Conservation (phyloP, 1,284 basidiomycete species). For the Neonothopanus nambi region DNA sequence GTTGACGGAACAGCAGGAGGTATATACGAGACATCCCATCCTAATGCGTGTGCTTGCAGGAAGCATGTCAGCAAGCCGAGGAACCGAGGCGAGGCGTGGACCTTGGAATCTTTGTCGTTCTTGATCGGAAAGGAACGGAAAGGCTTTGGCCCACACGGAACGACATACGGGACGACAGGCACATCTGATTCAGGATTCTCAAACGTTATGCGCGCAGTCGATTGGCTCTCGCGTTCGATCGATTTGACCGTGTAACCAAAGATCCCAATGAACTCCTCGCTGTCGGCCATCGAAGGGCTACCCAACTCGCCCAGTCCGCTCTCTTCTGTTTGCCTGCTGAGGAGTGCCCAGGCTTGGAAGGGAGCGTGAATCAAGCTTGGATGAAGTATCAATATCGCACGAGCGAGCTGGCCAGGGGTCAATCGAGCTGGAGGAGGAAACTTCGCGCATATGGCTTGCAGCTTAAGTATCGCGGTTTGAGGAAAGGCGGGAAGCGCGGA, state of each 20-base stretch:
- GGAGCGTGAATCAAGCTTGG: conserved; percentile 54
- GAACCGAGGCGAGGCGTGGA: conserved; percentile 41
- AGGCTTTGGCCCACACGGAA: conserved; percentile 47
- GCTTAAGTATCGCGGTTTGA: conserved; percentile 58
- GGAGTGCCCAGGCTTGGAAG: conserved; percentile 60
- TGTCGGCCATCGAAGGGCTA: conserved; percentile 41
- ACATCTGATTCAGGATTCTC: conserved; percentile 21
- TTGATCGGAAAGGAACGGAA: conserved; percentile 41
- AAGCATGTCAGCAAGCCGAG: conserved; percentile 47
- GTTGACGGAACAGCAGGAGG: conserved; percentile 49
- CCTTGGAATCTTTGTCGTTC: conserved; percentile 26
- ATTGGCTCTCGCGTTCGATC: conserved; percentile 42
- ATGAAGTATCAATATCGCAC: conserved; percentile 55
- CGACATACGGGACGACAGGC: conserved; percentile 31
- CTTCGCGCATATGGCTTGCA: conserved; percentile 39
- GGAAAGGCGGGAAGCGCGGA: conserved; percentile 60
- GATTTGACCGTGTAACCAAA: conserved; percentile 49
- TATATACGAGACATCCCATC: conserved; percentile 54
- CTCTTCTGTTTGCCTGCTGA: conserved; percentile 54
- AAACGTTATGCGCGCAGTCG: conserved; percentile 45
- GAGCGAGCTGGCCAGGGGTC: conserved; percentile 48
- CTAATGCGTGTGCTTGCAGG: conserved; percentile 52
- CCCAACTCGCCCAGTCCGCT: conserved; percentile 54
- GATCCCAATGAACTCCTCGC: conserved; percentile 44
- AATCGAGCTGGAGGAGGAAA: conserved; percentile 50